phyloP scores from a whole-genome alignment of 164 flowering plant genomes.

The Vitis riparia region DNA sequence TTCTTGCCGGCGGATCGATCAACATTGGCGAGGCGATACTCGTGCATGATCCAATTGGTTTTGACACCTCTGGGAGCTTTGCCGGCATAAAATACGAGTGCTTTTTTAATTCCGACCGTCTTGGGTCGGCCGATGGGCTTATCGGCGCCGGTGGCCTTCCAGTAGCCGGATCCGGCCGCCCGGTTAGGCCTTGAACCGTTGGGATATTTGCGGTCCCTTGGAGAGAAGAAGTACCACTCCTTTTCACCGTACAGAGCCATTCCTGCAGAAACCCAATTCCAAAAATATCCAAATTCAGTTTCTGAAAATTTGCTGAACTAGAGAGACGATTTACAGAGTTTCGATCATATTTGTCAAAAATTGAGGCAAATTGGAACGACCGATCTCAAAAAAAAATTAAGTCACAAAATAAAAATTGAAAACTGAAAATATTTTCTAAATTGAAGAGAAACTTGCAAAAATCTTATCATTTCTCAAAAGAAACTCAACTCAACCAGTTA shows the following conservation, averaged over 20 bases:
- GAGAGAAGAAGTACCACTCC: slow-evolving; percentile 75
- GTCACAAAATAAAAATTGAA: neutral
- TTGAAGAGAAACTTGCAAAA: neutral
- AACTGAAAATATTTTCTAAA: neutral
- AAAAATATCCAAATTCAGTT: neutral
- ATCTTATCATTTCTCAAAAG: no score
- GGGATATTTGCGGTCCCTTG: slow-evolving; percentile 66
- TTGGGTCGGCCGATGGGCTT: slow-evolving; percentile 66
- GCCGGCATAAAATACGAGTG: slow-evolving; percentile 64
- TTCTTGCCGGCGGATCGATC: slow-evolving; percentile 54
- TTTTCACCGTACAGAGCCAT: slow-evolving; percentile 64
- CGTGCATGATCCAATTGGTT: slow-evolving; percentile 83
- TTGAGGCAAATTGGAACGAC: neutral
- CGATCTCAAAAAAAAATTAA: no score
- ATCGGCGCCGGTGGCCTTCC: slow-evolving; percentile 79
- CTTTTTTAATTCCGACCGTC: slow-evolving; percentile 62
- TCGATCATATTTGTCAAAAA: no score
- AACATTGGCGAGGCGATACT: slow-evolving; percentile 63
- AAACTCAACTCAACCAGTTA: no score
- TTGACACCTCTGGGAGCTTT: slow-evolving; percentile 62
- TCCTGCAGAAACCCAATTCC: slow-evolving; percentile 19
- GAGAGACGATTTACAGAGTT: no score
- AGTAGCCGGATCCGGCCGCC: slow-evolving; percentile 62
- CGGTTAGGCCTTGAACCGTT: slow-evolving; percentile 72
- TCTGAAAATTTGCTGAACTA: neutral